Conservation (phyloP, 208 protist species). For the Trypanosoma melophagium region DNA sequence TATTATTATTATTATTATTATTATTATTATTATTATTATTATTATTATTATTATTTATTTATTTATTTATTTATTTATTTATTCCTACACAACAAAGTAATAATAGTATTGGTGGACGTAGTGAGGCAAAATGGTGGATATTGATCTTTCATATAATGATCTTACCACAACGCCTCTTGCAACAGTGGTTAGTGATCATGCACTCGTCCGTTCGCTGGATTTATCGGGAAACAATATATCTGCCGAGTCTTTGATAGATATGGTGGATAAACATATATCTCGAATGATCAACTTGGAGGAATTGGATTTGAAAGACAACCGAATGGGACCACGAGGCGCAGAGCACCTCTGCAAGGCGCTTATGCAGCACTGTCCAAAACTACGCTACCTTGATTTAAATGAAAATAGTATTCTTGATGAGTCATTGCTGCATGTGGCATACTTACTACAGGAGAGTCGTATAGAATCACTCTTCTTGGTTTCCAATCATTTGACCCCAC, state of each 20-base stretch:
- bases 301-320: constrained; percentile 86
- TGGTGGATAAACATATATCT: constrained; percentile 54
- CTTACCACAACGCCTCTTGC: constrained; percentile 47
- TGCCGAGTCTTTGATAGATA: constrained; percentile 39
- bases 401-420: constrained; percentile 86
- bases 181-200: constrained; percentile 38
- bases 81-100: neutral
- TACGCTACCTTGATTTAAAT: constrained; percentile 78
- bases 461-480: constrained; percentile 69
- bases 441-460: constrained; percentile 47
- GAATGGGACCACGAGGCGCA: constrained; percentile 63
- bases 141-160: constrained; percentile 72
- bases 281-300: constrained; percentile 58
- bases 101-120: too few species aligned
- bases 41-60: neutral
- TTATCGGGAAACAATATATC: constrained; percentile 80
- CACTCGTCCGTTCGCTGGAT: constrained; percentile 56
- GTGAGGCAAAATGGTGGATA: constrained; percentile 17
- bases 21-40: too few species aligned
- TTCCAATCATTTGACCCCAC: constrained; percentile 76
- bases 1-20: too few species aligned
- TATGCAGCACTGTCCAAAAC: constrained; percentile 47
- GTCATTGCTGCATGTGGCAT: constrained; percentile 52
- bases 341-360: constrained; percentile 64
- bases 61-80: constrained; percentile 24